Base-by-base conservation (phyloP, 139 green algal species). In the Volvox africanus region DNA sequence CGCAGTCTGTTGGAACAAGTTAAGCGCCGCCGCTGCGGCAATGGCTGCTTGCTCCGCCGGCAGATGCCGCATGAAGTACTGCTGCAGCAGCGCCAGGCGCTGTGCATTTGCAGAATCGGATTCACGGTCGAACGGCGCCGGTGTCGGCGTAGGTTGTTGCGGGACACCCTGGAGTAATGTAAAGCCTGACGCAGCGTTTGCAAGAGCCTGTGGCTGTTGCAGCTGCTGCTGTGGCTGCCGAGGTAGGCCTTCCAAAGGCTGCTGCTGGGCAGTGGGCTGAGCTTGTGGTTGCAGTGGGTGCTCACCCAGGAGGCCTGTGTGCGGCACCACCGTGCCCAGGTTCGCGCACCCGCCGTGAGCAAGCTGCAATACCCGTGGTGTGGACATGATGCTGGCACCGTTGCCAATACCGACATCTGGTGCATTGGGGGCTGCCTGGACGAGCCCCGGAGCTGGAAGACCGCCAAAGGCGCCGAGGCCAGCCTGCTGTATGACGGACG, bases 21-120 rank as follows among this genome's bases (percentile, higher is more conserved):
- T 75, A 2, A 90, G 86, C n/a, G 73, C 73, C 11, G 86, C 86
- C 2, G 28, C 71, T 19, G 86, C 86, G 50, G 73, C 73, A 19
- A 84, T 77, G 50, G 73, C 73, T 13, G 86, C 86, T 55, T 90
- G 86, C 73, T 90, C 86, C 9, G 73, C 30, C 30, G 86, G 73
- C 50, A 90, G 20, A 55, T 65, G 30, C 2, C 22, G 50, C 73
- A 83, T 62, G 50, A 90, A 90, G 73, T 77, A 90, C 44, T 90
- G 50, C 50, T 83, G 86, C 18, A 90, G 86, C 50, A 76, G 50
- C 30, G 55, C 55, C 69, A 90, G 73, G 26, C 86, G 73, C 86
- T 90, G 73, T 44, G n/a, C 73, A 1, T 90, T 67, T 5, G 14
- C n/a, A 14, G 37, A 19, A 6, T 79, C 85, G 1, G 5, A 21